Evolutionary conservation across 352 stramenopile genomes (phyloP).

Genomic region (Globisporangium lucens): DNA sequence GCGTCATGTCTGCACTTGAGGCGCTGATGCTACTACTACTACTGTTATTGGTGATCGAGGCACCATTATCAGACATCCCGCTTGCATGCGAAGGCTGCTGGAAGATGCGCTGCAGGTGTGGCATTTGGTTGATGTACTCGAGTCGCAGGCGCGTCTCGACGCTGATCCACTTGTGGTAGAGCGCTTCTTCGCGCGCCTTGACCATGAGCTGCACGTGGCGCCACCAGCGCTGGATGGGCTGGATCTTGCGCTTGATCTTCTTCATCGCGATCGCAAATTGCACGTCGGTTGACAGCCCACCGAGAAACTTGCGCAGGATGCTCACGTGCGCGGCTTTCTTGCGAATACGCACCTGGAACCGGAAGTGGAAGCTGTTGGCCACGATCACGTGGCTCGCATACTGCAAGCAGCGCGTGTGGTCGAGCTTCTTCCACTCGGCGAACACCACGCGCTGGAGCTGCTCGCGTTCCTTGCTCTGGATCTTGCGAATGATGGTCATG

Average conservation of each 20-base stretch:
- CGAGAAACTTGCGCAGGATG: slow-evolving; percentile 42
- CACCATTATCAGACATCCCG: too few species aligned
- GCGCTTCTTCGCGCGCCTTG: slow-evolving; percentile 39
- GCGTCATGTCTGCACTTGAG: slow-evolving; percentile 14
- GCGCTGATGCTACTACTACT: background rate
- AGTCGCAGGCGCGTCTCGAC: slow-evolving; percentile 43
- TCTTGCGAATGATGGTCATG: slow-evolving; percentile 17
- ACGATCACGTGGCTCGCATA: slow-evolving; percentile 35
- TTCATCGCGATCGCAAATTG: slow-evolving; percentile 64
- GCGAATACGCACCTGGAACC: slow-evolving; percentile 36
- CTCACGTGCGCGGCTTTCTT: slow-evolving; percentile 29
- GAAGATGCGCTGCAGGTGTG: slow-evolving; percentile 54
- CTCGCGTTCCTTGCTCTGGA: slow-evolving; percentile 26
- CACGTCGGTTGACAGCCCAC: slow-evolving; percentile 53
- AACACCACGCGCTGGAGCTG: slow-evolving; percentile 37
- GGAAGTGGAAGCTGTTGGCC: slow-evolving; percentile 34
- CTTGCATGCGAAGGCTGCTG: slow-evolving; percentile 22
- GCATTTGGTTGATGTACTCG: slow-evolving; percentile 53
- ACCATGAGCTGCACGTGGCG: slow-evolving; percentile 54
- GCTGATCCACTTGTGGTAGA: slow-evolving; percentile 52
- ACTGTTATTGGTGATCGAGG: background rate
- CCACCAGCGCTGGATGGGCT: slow-evolving; percentile 63
- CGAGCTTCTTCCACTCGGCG: slow-evolving; percentile 34
- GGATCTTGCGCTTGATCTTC: slow-evolving; percentile 47
- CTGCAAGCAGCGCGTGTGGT: slow-evolving; percentile 20